Base-by-base conservation (phyloP, 306 rosid species). In the Quercus engelmannii region DNA sequence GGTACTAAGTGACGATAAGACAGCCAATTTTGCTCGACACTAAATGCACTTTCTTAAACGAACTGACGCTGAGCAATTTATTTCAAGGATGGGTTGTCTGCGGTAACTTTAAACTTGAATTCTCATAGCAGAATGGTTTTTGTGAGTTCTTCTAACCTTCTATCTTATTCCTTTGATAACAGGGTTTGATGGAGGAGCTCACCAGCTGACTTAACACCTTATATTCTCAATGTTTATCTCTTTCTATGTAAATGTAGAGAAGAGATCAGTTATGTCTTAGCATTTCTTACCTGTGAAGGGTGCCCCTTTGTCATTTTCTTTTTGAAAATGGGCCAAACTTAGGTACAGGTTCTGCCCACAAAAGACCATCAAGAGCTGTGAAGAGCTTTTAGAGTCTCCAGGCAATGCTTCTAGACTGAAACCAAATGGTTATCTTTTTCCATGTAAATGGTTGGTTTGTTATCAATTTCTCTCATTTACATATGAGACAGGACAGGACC, bases 141-240 rank as follows among this genome's bases (percentile, higher is more conserved):
- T n/a, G 20, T 25, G n/a, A 7, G 26, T 49, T 38, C 49, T 80
- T 21, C 58, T 76, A 30, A 77, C 57, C 49, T 26, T 55, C 76
- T 72, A 55, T 62, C 67, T 79, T 28, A 5, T 54, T 63, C 59
- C 41, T 71, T 43, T 74, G 54, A 49, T 81, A 55, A 82, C 86
- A 94, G 98, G 98, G 98, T 10, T 83, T 87, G 74, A 92, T 94
- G 98, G 97, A 94, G 88, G 98, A 92, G 84, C 92, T 94, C 85
- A 83, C 83, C 20, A 82, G 84, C 76, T 94, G 85, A 91, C 52
- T 25, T 55, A 28, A 55, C 31, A 54, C 38, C 54, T 23, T 78
- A 33, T 6, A 18, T 67, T 17, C 38, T 31, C 12, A 67, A 23
- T 67, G 21, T 67, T 67, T 30, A 18, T 31, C 18, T 65, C 11